Conservation (phyloP, 1,284 basidiomycete genomes). For the Melampsora abietis-canadensis region DNA sequence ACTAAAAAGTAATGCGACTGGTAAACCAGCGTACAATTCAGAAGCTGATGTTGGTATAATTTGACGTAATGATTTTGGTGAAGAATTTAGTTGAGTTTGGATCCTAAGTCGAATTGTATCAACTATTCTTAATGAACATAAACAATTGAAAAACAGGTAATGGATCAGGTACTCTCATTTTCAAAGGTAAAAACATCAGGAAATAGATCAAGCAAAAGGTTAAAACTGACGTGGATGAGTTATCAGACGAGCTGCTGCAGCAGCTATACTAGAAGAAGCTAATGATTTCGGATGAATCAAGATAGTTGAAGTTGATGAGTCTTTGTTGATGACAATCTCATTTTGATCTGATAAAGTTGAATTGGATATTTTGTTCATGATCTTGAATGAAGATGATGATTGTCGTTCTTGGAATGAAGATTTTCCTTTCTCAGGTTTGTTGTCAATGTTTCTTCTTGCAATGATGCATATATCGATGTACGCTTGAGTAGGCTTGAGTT, state of each 20-base stretch:
- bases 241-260: not conserved
- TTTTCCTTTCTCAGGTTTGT: no score
- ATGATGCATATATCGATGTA: no score
- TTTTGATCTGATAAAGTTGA: not conserved
- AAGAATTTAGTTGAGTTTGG: not conserved
- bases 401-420: no score
- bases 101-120: not conserved
- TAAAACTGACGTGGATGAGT: slow-evolving; percentile 5
- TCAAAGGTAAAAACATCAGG: no score
- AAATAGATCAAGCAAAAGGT: no score
- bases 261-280: not conserved
- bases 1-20: slow-evolving; percentile 1
- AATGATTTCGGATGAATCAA: not conserved
- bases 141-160: not conserved
- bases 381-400: not conserved
- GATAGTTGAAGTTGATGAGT: not conserved
- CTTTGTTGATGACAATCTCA: not conserved
- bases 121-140: not conserved
- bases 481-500: no score
- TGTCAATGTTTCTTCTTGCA: no score
- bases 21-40: not conserved
- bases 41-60: not conserved
- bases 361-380: not conserved
- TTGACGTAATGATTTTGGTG: not conserved
- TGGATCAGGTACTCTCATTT: no score